Conservation (phyloP, 2,329 filamentous ascomycete species). For the Neonectria magnoliae region DNA sequence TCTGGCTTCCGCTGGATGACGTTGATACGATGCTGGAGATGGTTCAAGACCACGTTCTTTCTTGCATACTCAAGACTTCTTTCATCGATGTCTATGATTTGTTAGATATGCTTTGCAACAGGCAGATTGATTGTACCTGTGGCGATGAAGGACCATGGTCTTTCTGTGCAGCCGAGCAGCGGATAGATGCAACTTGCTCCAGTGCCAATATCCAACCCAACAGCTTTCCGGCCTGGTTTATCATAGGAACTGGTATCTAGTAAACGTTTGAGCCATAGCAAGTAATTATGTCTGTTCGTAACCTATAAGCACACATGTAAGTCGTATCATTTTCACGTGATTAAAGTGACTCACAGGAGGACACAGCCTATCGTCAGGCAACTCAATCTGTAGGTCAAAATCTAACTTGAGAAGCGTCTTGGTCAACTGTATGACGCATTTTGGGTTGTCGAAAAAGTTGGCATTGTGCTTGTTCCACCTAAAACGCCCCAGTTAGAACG, state of each 20-base stretch:
- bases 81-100: conserved; percentile 73
- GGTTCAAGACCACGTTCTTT: conserved; percentile 74
- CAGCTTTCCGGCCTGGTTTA: conserved; percentile 58
- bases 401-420: conserved; percentile 80
- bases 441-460: conserved; percentile 78
- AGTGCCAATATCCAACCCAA: conserved; percentile 87
- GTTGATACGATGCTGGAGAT: conserved; percentile 70
- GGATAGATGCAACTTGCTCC: conserved; percentile 94
- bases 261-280: conserved; percentile 86
- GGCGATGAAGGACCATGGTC: conserved; percentile 78
- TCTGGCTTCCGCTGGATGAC: conserved; percentile 64
- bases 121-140: conserved; percentile 55
- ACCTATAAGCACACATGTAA: conserved; percentile 50
- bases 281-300: conserved; percentile 82
- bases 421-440: conserved; percentile 81
- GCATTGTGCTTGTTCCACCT: conserved; percentile 38
- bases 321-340: not conserved
- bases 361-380: conserved; percentile 84
- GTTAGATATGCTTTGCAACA: not conserved
- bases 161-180: conserved; percentile 76
- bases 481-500: conserved; percentile 2
- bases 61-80: conserved; percentile 73
- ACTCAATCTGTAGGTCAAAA: conserved; percentile 75
- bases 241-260: conserved; percentile 75
- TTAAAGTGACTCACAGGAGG: conserved; percentile 72